Evolutionary conservation across 208 protist species (phyloP), one percentile per base, ranked within the genome.

Genomic region (Phytomonas francai): DNA sequence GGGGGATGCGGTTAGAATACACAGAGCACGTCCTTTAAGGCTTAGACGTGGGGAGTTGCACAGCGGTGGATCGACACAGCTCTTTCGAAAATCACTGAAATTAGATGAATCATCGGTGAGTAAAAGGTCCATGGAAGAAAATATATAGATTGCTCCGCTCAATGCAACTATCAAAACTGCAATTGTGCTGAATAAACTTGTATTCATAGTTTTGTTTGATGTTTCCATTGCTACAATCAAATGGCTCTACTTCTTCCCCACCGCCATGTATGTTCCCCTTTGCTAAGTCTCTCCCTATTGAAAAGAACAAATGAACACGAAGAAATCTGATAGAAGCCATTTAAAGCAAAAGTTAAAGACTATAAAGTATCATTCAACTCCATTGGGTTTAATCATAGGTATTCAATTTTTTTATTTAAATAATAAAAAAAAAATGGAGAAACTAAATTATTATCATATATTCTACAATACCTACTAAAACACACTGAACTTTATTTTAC

Each of bases 31-130:
- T 32, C 77, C 64, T 22, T 14, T 27, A 6, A 68, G n/a, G 39
- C 72, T 76, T 31, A 68, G 29, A 25, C 61, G 62, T 33, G 19
- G 42, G 25, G 69, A 68, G 34, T 70, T 61, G 62, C 79, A 84
- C 39, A 84, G 56, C 30, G 79, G 79, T n/a, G 63, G 71, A 58
- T 69, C 71, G 11, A 45, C 19, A 45, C 39, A 45, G 39, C 39
- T 14, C 39, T 1, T 14, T 7, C 19, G 39, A 2, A 45, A 45
- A 11, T 1, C 39, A 11, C 1, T 2, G 39, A 14, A 45, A 45
- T 14, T 45, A 45, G 39, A 11, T 45, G 39, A 45, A 14, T 14
- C 39, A 45, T 45, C 11, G 11, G 1, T 45, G 19, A 45, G 39
- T 14, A 45, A 45, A 45, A 45, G 39, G 39, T 45, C 11, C 39